phyloP scores from a whole-genome alignment of 192 early-diverging fungal species.

The Coemansia sp. region DNA sequence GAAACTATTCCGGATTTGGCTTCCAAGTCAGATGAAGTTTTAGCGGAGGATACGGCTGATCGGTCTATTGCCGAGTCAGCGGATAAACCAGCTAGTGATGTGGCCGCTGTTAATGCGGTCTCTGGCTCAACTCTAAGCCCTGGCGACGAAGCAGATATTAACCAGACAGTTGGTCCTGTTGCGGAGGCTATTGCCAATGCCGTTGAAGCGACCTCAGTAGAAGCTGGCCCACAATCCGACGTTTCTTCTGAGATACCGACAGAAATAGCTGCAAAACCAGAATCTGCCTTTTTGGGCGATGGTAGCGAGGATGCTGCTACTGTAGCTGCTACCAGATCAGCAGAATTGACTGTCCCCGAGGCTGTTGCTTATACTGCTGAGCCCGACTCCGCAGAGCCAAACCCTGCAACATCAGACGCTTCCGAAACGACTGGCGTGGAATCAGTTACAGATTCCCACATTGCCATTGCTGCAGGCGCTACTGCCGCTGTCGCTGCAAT shows the following conservation, averaged over 20 bases:
- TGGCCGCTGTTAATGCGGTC: not conserved
- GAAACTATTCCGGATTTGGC: not conserved
- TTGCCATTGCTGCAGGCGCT: not conserved
- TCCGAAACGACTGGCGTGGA: not conserved
- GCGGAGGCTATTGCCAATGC: slow-evolving; percentile 1
- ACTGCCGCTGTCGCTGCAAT: not conserved
- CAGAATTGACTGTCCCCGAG: not conserved
- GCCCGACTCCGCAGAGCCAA: not conserved
- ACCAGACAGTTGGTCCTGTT: not conserved
- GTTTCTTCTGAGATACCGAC: not conserved
- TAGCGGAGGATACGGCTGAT: not conserved
- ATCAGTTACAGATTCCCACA: not conserved
- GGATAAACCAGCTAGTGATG: not conserved
- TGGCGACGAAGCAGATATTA: slow-evolving; percentile 3
- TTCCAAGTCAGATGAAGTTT: not conserved
- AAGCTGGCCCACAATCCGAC: not conserved
- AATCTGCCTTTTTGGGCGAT: not conserved
- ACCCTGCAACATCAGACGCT: not conserved
- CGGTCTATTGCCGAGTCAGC: not conserved
- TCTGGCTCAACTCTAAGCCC: not conserved
- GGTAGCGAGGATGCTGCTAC: not conserved
- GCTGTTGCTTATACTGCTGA: not conserved
- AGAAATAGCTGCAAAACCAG: slow-evolving; percentile 8
- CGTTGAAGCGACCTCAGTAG: not conserved
- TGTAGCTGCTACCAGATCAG: not conserved